A percentile compares a stretch with the other conserved stretches of the same genome.
Conservation (phyloP, 2,329 filamentous ascomycete genomes). For the Phyllachora maydis region DNA sequence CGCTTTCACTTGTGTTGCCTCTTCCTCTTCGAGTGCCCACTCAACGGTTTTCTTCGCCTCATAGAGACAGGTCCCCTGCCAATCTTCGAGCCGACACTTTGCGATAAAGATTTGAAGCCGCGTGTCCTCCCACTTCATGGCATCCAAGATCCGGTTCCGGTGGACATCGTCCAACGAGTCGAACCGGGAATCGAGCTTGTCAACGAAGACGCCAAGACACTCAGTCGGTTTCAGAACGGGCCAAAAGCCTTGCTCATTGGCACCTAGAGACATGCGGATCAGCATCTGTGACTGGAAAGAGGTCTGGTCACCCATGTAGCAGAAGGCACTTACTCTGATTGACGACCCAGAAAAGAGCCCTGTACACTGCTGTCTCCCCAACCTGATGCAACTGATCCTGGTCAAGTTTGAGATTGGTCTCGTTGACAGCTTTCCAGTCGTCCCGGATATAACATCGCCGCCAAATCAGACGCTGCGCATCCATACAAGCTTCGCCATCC, state of each 20-base stretch:
- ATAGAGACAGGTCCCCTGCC: conserved; percentile 19
- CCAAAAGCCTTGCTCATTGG: conserved; percentile 15
- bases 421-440: conserved; percentile 65
- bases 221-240: conserved; percentile 28
- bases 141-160: conserved; percentile 44
- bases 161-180: conserved; percentile 38
- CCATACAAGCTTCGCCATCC: conserved; percentile 32
- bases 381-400: conserved; percentile 41
- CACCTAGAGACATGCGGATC: not conserved
- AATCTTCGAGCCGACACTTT: conserved; percentile 47
- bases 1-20: no score
- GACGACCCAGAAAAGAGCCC: conserved; percentile 42
- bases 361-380: conserved; percentile 44
- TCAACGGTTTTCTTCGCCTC: conserved; percentile 10
- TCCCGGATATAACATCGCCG: conserved; percentile 68
- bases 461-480: conserved; percentile 53
- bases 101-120: conserved; percentile 42
- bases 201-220: conserved; percentile 36
- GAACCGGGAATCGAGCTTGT: conserved; percentile 40
- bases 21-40: conserved; percentile 4
- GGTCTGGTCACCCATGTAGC: no score
- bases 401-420: conserved; percentile 57
- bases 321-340: conserved; percentile 35
- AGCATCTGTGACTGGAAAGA: not conserved
- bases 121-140: conserved; percentile 54